phyloP scores from a whole-genome alignment of 1,284 basidiomycete genomes.

The Melampsora larici-populina region DNA sequence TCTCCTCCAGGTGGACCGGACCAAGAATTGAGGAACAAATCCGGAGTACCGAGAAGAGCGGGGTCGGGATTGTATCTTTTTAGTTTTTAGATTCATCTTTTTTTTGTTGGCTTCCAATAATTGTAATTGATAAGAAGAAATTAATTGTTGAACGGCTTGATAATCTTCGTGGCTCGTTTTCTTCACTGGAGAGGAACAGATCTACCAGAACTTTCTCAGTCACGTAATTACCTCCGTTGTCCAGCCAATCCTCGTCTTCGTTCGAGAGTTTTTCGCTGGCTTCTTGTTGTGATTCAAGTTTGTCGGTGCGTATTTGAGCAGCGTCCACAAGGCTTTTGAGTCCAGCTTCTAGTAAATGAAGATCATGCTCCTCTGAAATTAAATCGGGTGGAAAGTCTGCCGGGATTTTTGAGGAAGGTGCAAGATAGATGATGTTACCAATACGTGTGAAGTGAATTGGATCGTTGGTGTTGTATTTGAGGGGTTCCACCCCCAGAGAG shows the following conservation, averaged over 20 bases:
- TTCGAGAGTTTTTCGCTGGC: not conserved
- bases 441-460: too few species aligned
- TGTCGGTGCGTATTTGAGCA: not conserved
- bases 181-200: not conserved
- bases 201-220: not conserved
- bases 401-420: too few species aligned
- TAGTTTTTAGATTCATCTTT: not conserved
- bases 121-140: not conserved
- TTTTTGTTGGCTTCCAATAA: not conserved
- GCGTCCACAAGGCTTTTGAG: not conserved
- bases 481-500: not conserved
- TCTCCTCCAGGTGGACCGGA: too few species aligned
- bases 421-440: too few species aligned
- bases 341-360: not conserved
- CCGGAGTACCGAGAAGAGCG: too few species aligned
- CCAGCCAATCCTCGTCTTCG: not conserved
- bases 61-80: too few species aligned
- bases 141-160: not conserved
- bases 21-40: too few species aligned
- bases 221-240: not conserved
- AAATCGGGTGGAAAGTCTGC: too few species aligned
- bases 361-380: too few species aligned
- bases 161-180: not conserved
- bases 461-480: not conserved
- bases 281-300: not conserved